Evolutionary conservation across 1,284 basidiomycete genomes (phyloP), one percentile per base, ranked within the genome.

Genomic region (Tremellales sp.): DNA sequence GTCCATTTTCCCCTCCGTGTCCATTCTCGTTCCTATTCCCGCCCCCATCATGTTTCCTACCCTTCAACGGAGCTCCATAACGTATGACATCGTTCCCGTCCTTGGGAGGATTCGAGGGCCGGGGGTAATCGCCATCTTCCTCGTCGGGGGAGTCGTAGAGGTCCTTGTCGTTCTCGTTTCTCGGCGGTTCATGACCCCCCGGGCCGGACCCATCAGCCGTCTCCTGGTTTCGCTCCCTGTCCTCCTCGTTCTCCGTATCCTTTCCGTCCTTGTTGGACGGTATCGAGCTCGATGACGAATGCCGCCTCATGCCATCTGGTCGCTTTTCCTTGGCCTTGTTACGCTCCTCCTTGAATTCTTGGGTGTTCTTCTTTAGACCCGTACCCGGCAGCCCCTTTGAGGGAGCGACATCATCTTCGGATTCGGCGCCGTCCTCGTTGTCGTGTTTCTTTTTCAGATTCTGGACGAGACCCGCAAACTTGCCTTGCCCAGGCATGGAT

Each of bases 331-430:
- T 41, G 12, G 41, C 40, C 32, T 50, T 34, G 8, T 22, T 43
- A 37, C 59, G 42, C 25, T 42, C 43, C 16, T 61, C 57, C 43
- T 58, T 55, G 53, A 50, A 57, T 46, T 58, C 56, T 22, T 56
- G 22, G 13, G 59, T 61, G 40, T 63, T 65, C 33, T 48, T 22
- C 47, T 63, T 61, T 24, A 65, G 35, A 5, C 60, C 63, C 4
- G 63, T 65, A 21, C 43, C 24, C 3, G 63, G 63, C 24, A 65
- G 25, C 5, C 48, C 47, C 54, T 59, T 65, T 34, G 53, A 57
- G 3, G 51, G 48, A 6, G 16, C 34, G 22, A 45, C 16, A 19
- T 27, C 28, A 16, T 52, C 31, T 31, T 22, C 29, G 13, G 41
- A 10, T 24, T 45, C 13, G 9, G 18, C 18, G 18, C 47, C 45